Evolutionary conservation across 2,329 filamentous ascomycete species (phyloP), one percentile per base, ranked within the genome.

Genomic region (Penicillium sp.): DNA sequence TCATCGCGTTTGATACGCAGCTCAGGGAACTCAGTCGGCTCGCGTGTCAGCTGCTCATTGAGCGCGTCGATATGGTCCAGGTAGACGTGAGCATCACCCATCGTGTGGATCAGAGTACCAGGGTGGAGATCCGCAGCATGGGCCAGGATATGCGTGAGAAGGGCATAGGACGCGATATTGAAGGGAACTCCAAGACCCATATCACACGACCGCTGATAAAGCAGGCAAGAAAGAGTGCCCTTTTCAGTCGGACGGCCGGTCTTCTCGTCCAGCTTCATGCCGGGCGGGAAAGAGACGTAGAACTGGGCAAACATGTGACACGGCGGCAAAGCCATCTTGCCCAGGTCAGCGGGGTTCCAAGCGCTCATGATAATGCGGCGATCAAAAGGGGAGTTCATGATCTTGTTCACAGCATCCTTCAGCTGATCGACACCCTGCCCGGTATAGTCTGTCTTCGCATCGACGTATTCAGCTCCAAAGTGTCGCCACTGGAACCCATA

Each of bases 401-500:
- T 70, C 65, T 95, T 95, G 56, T 84, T 71, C 23, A 98, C 79
- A n/a, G 96, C 81, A 43, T 93, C 84, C 11, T 85, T 84, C 25
- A 98, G 73, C 70, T 98, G 92, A 61, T 98, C 92, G 11, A 95
- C 86, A 12, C 92, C 92, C 61, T 94, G 74, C 0, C 85, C 88
- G 0, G 79, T 74, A 66, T 98, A 98, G 61, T 96, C 87, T 0
- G 84, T 76, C 48, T 80, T 72, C 10, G 82, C 76, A 57, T 90
- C 84, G 12, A 81, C 71, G 62, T 98, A 98, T 45, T 87, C 80
- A 3, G 92, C 92, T 34, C 92, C 92, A 57, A 98, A 98, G 66
- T 96, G 90, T 2, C 92, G 84, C 92, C 92, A 98, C 67, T 98
- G 92, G 69, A 98, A 98, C 1, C 92, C 92, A 61, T 98, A 98